These are phyloP conservation scores for Fomitopsis betulina DNA, from an alignment of 1,284 basidiomycete species.

Conservation along the genomic window DNA sequence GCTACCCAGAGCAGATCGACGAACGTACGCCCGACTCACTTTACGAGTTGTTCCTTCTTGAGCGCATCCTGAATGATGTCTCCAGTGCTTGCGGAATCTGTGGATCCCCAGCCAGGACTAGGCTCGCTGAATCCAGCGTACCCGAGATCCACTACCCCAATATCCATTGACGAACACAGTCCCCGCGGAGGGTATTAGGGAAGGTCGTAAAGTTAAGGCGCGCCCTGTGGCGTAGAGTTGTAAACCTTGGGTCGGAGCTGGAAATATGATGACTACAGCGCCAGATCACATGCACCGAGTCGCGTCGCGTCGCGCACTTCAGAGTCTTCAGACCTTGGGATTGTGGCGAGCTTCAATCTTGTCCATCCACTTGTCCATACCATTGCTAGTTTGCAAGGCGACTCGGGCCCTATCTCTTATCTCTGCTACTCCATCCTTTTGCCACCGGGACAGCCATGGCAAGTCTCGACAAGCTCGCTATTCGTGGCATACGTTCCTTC, in stretches of 20 bases:
- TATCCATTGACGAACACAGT: background rate
- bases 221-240: too few relatives aligned
- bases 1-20: background rate
- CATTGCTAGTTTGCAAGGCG: too few relatives aligned
- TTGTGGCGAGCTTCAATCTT: too few relatives aligned
- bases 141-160: slow-evolving; percentile 28
- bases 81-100: slow-evolving; percentile 37
- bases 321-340: slow-evolving; percentile 1
- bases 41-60: slow-evolving; percentile 62
- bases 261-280: background rate
- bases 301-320: slow-evolving; percentile 9
- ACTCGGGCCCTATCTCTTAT: too few relatives aligned
- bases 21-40: slow-evolving; percentile 31
- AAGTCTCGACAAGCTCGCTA: slow-evolving; percentile 82
- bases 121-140: slow-evolving; percentile 50
- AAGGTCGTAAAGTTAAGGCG: background rate
- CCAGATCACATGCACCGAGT: background rate
- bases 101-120: slow-evolving; percentile 57
- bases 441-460: slow-evolving; percentile 53
- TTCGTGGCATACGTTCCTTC: slow-evolving; percentile 86
- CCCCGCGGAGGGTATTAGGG: background rate
- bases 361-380: too few relatives aligned
- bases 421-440: too few relatives aligned
- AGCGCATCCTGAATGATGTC: slow-evolving; percentile 73
- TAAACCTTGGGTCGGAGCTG: background rate